Percentiles rank a stretch among this genome's conserved stretches.
These are phyloP conservation scores for Crotalaria pallida DNA, from an alignment of 306 rosid genomes.

Conservation along the genomic window DNA sequence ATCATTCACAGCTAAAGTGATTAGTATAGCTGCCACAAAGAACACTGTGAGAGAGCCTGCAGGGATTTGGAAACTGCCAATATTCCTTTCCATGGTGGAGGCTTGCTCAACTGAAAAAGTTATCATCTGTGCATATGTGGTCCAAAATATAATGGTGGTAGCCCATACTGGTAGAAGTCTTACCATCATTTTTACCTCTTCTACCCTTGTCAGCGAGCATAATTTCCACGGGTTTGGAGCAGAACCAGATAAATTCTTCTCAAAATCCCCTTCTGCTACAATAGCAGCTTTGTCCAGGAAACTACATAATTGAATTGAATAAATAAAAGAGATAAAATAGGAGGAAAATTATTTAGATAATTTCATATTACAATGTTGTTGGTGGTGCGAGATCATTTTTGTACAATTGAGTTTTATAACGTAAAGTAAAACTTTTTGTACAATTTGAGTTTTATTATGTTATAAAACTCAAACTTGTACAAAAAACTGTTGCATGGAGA, in stretches of 20 bases:
- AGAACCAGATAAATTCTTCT: conserved; percentile 26
- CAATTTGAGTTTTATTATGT: too few relatives aligned
- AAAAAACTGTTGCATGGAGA: too few relatives aligned
- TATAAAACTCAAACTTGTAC: too few relatives aligned
- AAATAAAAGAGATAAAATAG: too few relatives aligned
- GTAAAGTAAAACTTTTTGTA: too few relatives aligned
- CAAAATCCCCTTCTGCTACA: conserved; percentile 55
- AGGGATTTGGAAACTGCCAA: conserved; percentile 70
- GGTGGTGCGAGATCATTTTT: too few relatives aligned
- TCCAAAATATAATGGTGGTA: conserved; percentile 94
- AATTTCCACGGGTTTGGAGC: conserved; percentile 73
- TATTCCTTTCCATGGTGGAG: conserved; percentile 69
- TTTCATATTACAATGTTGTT: neutral
- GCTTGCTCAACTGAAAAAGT: conserved; percentile 98
- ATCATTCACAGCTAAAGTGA: conserved; percentile 68
- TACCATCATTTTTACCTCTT: conserved; percentile 89
- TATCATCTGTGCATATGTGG: conserved; percentile 82
- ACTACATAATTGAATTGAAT: conserved; percentile 27
- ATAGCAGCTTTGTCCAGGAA: conserved; percentile 86
- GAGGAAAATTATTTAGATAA: conserved; percentile 9
- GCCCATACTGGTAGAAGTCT: conserved; percentile 91
- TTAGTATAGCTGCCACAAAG: conserved; percentile 71
- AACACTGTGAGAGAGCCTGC: conserved; percentile 88
- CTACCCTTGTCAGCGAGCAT: conserved; percentile 70
- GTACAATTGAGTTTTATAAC: too few relatives aligned